These are phyloP conservation scores for Solanum tarapatanum DNA, from an alignment of 257 asterid genomes.

Conservation along the genomic window DNA sequence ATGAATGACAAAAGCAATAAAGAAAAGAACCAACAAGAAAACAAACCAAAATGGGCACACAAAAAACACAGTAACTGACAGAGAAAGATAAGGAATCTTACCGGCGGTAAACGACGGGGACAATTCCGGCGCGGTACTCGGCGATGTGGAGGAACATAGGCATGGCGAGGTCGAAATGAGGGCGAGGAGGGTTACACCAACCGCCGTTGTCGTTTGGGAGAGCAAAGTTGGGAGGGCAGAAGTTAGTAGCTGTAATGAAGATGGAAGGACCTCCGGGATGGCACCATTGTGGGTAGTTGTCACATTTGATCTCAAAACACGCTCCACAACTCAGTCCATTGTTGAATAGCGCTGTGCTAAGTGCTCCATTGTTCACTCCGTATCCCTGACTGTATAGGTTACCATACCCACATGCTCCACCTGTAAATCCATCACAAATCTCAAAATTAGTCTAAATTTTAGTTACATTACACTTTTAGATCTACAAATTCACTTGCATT, in stretches of 20 bases:
- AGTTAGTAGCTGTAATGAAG: constrained; percentile 66
- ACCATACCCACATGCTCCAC: constrained; percentile 91
- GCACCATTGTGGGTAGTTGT: constrained; percentile 50
- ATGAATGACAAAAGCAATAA: not conserved
- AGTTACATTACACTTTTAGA: not conserved
- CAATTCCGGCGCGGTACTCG: constrained; percentile 84
- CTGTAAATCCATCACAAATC: constrained; percentile 15
- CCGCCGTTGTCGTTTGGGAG: constrained; percentile 76
- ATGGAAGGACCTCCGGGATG: constrained; percentile 72
- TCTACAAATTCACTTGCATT: not conserved
- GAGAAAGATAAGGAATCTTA: not conserved
- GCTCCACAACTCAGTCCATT: constrained; percentile 70
- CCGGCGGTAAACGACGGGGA: constrained; percentile 74
- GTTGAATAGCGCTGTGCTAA: constrained; percentile 83
- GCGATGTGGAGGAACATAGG: constrained; percentile 91
- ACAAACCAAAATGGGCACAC: not conserved
- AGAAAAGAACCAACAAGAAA: not conserved
- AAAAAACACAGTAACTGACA: not conserved
- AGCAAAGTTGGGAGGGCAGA: constrained; percentile 81
- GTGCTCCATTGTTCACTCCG: constrained; percentile 84
- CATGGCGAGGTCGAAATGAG: constrained; percentile 92
- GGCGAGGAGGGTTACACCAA: constrained; percentile 87
- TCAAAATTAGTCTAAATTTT: not conserved
- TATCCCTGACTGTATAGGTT: constrained; percentile 82
- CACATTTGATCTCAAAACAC: constrained; percentile 72